Evolutionary conservation across 2,329 filamentous ascomycete genomes (phyloP).

Genomic region (Aureobasidium sp.): DNA sequence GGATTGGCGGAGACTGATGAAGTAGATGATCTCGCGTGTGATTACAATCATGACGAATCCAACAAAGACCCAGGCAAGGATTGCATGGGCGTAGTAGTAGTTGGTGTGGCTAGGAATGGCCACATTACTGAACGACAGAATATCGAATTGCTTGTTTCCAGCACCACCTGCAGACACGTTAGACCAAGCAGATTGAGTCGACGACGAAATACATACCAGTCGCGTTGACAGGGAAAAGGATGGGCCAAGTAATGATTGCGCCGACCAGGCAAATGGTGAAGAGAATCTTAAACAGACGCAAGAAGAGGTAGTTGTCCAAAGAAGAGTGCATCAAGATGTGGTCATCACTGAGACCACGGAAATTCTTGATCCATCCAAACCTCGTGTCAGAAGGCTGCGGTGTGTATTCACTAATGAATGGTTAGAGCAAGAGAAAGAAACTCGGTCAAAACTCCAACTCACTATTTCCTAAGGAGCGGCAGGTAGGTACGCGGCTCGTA

Average conservation of each 20-base stretch:
- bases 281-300: constrained; percentile 42
- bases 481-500: constrained; percentile 41
- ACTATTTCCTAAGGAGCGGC: constrained; percentile 35
- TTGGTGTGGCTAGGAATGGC: constrained; percentile 37
- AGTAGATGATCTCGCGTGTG: constrained; percentile 47
- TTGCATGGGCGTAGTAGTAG: constrained; percentile 39
- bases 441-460: neutral
- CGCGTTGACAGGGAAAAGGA: constrained; percentile 42
- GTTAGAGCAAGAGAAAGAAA: neutral
- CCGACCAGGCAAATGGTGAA: constrained; percentile 38
- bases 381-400: constrained; percentile 31
- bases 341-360: constrained; percentile 36
- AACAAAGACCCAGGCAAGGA: constrained; percentile 39
- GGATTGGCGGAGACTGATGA: constrained; percentile 44
- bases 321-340: constrained; percentile 43
- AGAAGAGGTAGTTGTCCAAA: constrained; percentile 43
- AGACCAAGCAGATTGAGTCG: neutral
- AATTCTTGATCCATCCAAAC: constrained; percentile 43
- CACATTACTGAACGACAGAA: constrained; percentile 34
- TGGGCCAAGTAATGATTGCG: constrained; percentile 38
- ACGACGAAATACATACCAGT: constrained; percentile 45
- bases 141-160: constrained; percentile 35
- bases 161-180: constrained; percentile 44
- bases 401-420: constrained; percentile 33
- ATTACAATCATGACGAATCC: constrained; percentile 80